These are phyloP conservation scores for Anacardium occidentale DNA, from an alignment of 345 rosid genomes.

Conservation along the genomic window DNA sequence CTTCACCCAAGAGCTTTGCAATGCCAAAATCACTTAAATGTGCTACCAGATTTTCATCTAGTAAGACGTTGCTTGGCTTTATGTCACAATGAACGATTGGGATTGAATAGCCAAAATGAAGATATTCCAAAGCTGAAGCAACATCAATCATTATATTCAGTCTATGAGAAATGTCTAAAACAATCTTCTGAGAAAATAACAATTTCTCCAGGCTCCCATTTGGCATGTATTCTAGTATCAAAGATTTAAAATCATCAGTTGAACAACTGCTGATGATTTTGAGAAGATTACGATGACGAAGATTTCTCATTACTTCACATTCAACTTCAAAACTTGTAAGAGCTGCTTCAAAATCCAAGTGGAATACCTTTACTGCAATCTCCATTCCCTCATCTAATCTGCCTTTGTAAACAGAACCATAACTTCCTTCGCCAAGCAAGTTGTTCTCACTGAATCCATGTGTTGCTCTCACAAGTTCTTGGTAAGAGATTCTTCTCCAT, in stretches of 20 bases:
- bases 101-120: neutral
- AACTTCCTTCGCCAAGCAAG: conserved; percentile 17
- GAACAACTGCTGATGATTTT: conserved; percentile 17
- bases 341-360: conserved; percentile 3
- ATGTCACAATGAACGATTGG: conserved; percentile 17
- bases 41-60: conserved; percentile 1
- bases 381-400: conserved; percentile 14
- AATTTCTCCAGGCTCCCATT: conserved; percentile 5
- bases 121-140: conserved; percentile 23
- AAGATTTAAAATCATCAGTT: conserved; percentile 13
- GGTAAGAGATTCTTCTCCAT: conserved; percentile 11
- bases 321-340: conserved; percentile 20
- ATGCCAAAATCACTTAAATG: conserved; percentile 8
- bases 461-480: conserved; percentile 14
- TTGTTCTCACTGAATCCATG: conserved; percentile 19
- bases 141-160: conserved; percentile 20
- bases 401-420: conserved; percentile 20
- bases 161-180: neutral
- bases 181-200: conserved; percentile 9
- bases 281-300: conserved; percentile 19
- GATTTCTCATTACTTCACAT: conserved; percentile 14
- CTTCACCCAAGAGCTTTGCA: neutral
- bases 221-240: neutral
- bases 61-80: conserved; percentile 10
- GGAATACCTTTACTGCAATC: conserved; percentile 23